Evolutionary conservation across 2,329 filamentous ascomycete species (phyloP).

Genomic region (Paecilomyces dactylethromorphus): DNA sequence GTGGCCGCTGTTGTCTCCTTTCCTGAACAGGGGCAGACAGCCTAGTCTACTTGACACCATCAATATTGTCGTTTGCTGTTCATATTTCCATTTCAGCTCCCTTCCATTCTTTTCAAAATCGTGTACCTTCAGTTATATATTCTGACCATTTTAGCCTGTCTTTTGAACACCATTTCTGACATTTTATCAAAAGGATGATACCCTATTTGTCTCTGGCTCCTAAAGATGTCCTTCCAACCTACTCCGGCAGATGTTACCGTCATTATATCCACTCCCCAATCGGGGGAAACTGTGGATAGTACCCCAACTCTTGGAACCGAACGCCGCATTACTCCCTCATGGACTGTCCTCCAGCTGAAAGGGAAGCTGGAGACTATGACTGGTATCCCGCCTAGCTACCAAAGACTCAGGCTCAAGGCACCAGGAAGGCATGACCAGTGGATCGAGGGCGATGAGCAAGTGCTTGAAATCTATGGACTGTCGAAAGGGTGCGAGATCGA

Average conservation of each 20-base stretch:
- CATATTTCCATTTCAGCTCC: background rate
- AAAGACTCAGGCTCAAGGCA: conserved; percentile 67
- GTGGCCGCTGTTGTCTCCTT: too few species aligned
- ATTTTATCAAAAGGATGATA: background rate
- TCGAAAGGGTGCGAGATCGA: conserved; percentile 38
- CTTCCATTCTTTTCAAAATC: background rate
- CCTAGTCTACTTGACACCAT: background rate
- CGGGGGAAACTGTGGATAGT: conserved; percentile 8
- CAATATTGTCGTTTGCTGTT: background rate
- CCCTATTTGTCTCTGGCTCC: background rate
- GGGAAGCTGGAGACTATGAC: conserved; percentile 86
- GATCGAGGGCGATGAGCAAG: conserved; percentile 64
- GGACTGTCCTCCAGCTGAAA: conserved; percentile 80
- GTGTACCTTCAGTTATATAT: background rate
- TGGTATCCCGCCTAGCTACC: conserved; percentile 74
- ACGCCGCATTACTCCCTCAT: conserved; percentile 84
- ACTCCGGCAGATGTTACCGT: conserved; percentile 34
- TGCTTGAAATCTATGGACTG: conserved; percentile 47
- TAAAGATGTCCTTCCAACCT: conserved; percentile 28
- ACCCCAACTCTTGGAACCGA: conserved; percentile 58
- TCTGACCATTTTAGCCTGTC: background rate
- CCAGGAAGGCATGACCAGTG: conserved; percentile 55
- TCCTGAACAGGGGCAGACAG: too few species aligned
- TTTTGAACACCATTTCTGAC: background rate
- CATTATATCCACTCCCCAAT: conserved; percentile 27